Evolutionary conservation across 495 filamentous ascomycete species (phyloP).

Genomic region (Letharia columbiana): DNA sequence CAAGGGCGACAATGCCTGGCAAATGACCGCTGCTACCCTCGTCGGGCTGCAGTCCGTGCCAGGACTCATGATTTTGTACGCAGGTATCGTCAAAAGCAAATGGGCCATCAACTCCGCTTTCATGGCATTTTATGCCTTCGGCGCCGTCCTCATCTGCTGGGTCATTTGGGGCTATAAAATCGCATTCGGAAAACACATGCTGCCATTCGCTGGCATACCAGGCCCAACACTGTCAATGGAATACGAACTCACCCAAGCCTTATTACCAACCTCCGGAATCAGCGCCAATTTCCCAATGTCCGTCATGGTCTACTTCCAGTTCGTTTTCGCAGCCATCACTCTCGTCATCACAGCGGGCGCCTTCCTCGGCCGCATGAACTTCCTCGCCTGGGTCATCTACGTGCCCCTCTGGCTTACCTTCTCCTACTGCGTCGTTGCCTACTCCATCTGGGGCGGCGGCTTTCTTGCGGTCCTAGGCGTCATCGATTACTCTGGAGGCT

Average conservation of each 20-base stretch:
- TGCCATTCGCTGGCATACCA: slow-evolving; percentile 45
- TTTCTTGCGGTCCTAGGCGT: slow-evolving; percentile 45
- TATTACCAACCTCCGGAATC: slow-evolving; percentile 37
- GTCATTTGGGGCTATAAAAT: slow-evolving; percentile 50
- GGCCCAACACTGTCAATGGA: slow-evolving; percentile 42
- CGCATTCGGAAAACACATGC: slow-evolving; percentile 42
- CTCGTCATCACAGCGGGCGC: slow-evolving; percentile 45
- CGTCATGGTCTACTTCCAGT: slow-evolving; percentile 55
- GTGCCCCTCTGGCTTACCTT: slow-evolving; percentile 44
- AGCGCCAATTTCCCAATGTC: slow-evolving; percentile 38
- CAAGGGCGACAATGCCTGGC: slow-evolving; percentile 50
- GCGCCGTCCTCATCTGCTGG: slow-evolving; percentile 46
- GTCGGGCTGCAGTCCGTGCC: slow-evolving; percentile 47
- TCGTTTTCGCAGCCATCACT: slow-evolving; percentile 52
- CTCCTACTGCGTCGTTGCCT: slow-evolving; percentile 38
- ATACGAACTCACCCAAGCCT: slow-evolving; percentile 38
- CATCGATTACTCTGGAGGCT: slow-evolving; percentile 52
- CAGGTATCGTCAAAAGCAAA: slow-evolving; percentile 49
- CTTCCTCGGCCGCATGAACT: slow-evolving; percentile 45
- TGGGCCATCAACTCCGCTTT: slow-evolving; percentile 50
- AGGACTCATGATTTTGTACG: slow-evolving; percentile 48
- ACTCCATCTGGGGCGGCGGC: slow-evolving; percentile 49
- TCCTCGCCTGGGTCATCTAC: slow-evolving; percentile 50
- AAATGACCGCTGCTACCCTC: slow-evolving; percentile 46
- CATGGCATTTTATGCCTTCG: slow-evolving; percentile 52